These are phyloP conservation scores for Cryptosporidium muris DNA, from an alignment of 169 alveolate genomes.

Conservation along the genomic window DNA sequence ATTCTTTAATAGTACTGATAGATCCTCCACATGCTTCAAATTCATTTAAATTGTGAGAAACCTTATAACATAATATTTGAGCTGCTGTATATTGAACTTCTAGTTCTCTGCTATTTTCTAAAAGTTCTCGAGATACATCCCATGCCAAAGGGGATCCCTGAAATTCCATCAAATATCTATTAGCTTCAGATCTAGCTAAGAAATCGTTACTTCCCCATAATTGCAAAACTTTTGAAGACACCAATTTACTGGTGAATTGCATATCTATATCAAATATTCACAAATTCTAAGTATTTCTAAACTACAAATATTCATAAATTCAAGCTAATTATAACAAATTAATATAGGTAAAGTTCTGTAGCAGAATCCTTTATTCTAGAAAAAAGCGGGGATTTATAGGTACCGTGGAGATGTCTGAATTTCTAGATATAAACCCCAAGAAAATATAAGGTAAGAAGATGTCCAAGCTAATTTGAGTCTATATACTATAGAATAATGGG, in stretches of 20 bases:
- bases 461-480: too few species aligned
- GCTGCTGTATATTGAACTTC: constrained; percentile 68
- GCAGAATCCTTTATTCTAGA: too few species aligned
- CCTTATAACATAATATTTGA: constrained; percentile 58
- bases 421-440: too few species aligned
- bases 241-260: constrained; percentile 46
- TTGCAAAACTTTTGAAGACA: constrained; percentile 19
- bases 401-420: too few species aligned
- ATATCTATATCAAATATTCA: not conserved
- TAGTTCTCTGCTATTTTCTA: constrained; percentile 22
- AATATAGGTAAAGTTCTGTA: not conserved
- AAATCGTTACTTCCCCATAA: constrained; percentile 60
- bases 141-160: constrained; percentile 56
- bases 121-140: constrained; percentile 49
- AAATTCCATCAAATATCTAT: constrained; percentile 50
- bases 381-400: too few species aligned
- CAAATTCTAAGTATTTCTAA: constrained; percentile 1
- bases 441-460: too few species aligned
- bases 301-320: not conserved
- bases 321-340: not conserved
- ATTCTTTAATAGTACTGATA: constrained; percentile 14
- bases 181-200: constrained; percentile 48
- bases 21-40: constrained; percentile 34
- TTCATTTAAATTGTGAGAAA: constrained; percentile 19
- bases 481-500: constrained; percentile 29